phyloP scores from a whole-genome alignment of 2,329 filamentous ascomycete genomes.

The Colletotrichum camelliae region DNA sequence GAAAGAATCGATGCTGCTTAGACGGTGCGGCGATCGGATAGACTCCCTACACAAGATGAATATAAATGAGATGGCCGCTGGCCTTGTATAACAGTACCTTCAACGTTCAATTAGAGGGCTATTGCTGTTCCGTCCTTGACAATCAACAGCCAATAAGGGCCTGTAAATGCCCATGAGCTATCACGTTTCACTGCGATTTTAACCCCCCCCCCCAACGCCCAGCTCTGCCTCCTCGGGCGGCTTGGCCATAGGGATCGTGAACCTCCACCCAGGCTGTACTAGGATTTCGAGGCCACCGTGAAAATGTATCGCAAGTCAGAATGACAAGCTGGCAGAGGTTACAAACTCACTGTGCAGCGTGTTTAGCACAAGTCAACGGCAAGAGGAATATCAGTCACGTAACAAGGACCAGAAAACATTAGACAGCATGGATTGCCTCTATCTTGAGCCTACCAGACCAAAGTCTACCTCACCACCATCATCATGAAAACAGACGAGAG shows the following conservation, averaged over 20 bases:
- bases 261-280: no score
- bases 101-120: no score
- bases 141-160: no score
- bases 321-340: no score
- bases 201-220: no score
- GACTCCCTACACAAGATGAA: not conserved
- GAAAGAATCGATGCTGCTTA: not conserved
- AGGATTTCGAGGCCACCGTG: no score
- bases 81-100: not conserved
- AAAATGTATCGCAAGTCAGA: no score
- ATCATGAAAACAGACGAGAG: not conserved
- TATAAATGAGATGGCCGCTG: not conserved
- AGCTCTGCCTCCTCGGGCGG: no score
- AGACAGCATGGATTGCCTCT: not conserved
- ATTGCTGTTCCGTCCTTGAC: no score
- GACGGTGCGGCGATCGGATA: not conserved
- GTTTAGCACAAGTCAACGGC: not conserved
- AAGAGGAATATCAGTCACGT: not conserved
- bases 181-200: no score
- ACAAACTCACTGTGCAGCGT: not conserved
- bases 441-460: not conserved
- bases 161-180: no score
- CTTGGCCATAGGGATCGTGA: no score
- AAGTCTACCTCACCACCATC: not conserved
- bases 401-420: not conserved